Percentiles rank a stretch among this genome's conserved stretches.
Conservation (phyloP, 2,329 filamentous ascomycete genomes). For the Exserohilum turcica region DNA sequence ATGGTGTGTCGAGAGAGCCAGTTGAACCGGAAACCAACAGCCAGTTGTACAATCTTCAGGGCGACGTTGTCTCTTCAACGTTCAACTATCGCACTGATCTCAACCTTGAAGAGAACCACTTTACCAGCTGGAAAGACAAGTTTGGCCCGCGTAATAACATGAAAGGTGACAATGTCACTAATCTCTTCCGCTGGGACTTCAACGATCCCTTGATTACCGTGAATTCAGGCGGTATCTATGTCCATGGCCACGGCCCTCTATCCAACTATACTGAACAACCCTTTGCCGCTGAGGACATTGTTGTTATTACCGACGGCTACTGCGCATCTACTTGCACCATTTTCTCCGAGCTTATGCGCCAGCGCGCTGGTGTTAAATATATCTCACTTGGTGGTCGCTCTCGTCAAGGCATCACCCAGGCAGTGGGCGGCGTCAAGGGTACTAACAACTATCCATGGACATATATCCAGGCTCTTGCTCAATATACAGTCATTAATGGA, state of each 20-base stretch:
- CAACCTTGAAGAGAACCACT: constrained; percentile 55
- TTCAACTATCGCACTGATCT: constrained; percentile 56
- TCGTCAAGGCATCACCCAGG: constrained; percentile 56
- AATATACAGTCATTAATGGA: constrained; percentile 29
- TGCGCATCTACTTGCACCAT: constrained; percentile 66
- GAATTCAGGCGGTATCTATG: constrained; percentile 40
- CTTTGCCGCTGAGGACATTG: constrained; percentile 61
- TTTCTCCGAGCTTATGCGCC: constrained; percentile 61
- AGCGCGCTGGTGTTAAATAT: constrained; percentile 59
- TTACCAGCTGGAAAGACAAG: constrained; percentile 55
- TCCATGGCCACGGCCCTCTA: constrained; percentile 36
- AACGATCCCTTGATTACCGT: constrained; percentile 45
- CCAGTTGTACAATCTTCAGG: constrained; percentile 15
- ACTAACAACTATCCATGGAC: constrained; percentile 45
- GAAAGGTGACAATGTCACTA: constrained; percentile 62
- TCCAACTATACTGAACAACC: constrained; percentile 51
- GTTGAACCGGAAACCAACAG: not conserved
- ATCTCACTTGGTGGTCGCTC: constrained; percentile 66
- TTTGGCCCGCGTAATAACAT: constrained; percentile 48
- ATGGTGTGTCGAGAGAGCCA: not conserved
- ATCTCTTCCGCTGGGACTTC: constrained; percentile 60
- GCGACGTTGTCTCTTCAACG: constrained; percentile 48
- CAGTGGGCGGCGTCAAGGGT: constrained; percentile 69
- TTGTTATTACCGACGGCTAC: constrained; percentile 58
- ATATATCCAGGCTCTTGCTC: constrained; percentile 38